Evolutionary conservation across 2,329 filamentous ascomycete genomes (phyloP).

Genomic region (Colletotrichum euphorbiae): DNA sequence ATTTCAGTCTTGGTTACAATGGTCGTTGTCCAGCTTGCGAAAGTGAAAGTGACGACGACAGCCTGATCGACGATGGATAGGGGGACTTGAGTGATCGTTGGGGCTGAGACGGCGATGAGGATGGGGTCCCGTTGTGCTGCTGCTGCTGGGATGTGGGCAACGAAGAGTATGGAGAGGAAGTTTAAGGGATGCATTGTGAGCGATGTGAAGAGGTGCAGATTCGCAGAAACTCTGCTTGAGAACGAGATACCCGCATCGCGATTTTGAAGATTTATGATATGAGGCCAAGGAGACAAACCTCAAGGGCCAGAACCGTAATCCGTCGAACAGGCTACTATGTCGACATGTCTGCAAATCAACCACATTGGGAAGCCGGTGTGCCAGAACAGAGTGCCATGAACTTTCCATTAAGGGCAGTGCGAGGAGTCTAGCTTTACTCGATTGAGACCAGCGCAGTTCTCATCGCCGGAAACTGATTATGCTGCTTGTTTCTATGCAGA

Average conservation of each 20-base stretch:
- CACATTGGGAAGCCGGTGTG: neutral
- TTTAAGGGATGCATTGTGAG: slow-evolving; percentile 4
- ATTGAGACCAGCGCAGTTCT: too few species aligned
- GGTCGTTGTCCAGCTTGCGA: slow-evolving; percentile 33
- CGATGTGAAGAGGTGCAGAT: neutral
- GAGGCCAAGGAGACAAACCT: too few species aligned
- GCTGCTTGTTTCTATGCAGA: neutral
- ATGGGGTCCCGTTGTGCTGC: slow-evolving; percentile 32
- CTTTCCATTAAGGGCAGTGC: neutral
- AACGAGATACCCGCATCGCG: too few species aligned
- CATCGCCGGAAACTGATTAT: too few species aligned
- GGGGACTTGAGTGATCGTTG: neutral
- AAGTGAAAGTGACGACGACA: slow-evolving; percentile 14
- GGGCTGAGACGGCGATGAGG: neutral
- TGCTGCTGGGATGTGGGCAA: neutral
- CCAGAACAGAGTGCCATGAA: neutral
- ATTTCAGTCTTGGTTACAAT: slow-evolving; percentile 19
- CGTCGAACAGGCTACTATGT: too few species aligned
- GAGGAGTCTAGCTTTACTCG: neutral
- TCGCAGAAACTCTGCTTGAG: too few species aligned
- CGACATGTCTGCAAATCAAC: neutral
- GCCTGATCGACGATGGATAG: neutral
- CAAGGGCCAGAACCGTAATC: too few species aligned
- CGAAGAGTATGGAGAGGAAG: neutral
- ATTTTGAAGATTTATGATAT: neutral